A percentile compares a stretch with the other conserved stretches of the same genome.
Evolutionary conservation across 495 filamentous ascomycete species (phyloP).

Genomic region (Penicillium antarcticum): DNA sequence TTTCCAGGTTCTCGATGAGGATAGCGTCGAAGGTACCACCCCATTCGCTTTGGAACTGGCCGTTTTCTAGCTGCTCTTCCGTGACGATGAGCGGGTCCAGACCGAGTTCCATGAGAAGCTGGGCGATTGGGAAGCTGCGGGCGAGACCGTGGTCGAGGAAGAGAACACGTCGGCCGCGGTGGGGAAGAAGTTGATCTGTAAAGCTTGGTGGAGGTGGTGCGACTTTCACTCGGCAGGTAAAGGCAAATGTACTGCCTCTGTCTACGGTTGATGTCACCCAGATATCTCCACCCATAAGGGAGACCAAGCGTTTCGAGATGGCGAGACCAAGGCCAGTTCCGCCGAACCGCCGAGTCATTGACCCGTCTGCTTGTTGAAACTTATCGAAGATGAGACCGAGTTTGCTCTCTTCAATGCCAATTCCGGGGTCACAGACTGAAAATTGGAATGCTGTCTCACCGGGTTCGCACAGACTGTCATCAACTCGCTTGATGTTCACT

Average conservation of each 20-base stretch:
- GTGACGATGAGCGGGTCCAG: slow-evolving; percentile 71
- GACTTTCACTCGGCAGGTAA: slow-evolving; percentile 73
- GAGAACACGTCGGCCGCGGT: slow-evolving; percentile 73
- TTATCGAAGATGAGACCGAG: slow-evolving; percentile 72
- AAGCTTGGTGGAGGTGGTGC: slow-evolving; percentile 68
- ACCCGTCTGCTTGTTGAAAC: slow-evolving; percentile 87
- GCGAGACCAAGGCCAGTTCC: slow-evolving; percentile 76
- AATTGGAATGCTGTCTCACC: slow-evolving; percentile 46
- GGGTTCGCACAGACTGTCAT: slow-evolving; percentile 44
- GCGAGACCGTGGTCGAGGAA: slow-evolving; percentile 82
- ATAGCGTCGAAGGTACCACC: slow-evolving; percentile 77
- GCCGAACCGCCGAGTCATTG: slow-evolving; percentile 79
- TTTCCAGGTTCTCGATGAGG: slow-evolving; percentile 82
- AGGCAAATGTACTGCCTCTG: slow-evolving; percentile 81
- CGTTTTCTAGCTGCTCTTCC: slow-evolving; percentile 38
- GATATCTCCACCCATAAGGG: slow-evolving; percentile 78
- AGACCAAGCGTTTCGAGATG: slow-evolving; percentile 71
- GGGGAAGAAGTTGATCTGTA: slow-evolving; percentile 74
- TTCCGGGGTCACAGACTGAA: slow-evolving; percentile 71
- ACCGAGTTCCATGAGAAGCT: slow-evolving; percentile 67
- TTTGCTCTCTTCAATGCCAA: slow-evolving; percentile 75
- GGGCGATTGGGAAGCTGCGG: slow-evolving; percentile 60
- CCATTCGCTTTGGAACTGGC: slow-evolving; percentile 45
- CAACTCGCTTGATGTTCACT: slow-evolving; percentile 50
- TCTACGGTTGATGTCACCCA: slow-evolving; percentile 87